Base-by-base conservation (phyloP, 257 asterid genomes). In the Cinchona pubescens region DNA sequence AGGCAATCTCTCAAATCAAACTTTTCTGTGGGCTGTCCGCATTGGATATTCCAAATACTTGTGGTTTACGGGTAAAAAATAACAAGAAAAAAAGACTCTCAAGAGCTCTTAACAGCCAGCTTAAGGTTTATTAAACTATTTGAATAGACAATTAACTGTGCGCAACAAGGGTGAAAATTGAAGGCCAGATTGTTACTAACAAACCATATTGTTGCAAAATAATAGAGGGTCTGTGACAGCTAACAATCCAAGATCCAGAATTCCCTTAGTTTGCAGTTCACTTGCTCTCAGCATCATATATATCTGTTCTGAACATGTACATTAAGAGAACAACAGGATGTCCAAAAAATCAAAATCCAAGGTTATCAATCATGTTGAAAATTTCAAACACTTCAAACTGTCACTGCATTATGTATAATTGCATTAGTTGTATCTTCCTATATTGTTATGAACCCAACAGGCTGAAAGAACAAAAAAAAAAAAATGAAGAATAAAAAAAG, bases 201-300 rank as follows among this genome's bases (percentile, higher is more conserved):
- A 13, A 51, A 45, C 37, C 32, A 59, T 43, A n/a, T 35, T 76
- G 62, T 23, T 56, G 15, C 63, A 30, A 58, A 14, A 77, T 23
- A 56, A 34, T 34, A 67, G 59, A 35, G 69, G 14, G 15, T 16
- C 49, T 37, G 14, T 34, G 43, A 38, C 3, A 34, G 70, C 42
- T 55, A 46, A 27, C 72, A 43, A 29, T 40, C 53, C 68, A 49
- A 71, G 46, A 64, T 56, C 67, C 62, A 55, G 56, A 23, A 23
- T n/a, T 32, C 74, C 45, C 58, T 55, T 7, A 25, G 14, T 60
- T 11, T 35, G 2, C 12, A 30, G 60, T 43, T 85, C 83, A 85
- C 83, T 85, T 85, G 86, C 88, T 82, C 74, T 85, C 88, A 37
- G 68, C 55, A 38, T 85, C 88, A 75, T 85, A 85, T 1, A 85